phyloP scores from a whole-genome alignment of 495 filamentous ascomycete species.

The Aspergillus hancockii region DNA sequence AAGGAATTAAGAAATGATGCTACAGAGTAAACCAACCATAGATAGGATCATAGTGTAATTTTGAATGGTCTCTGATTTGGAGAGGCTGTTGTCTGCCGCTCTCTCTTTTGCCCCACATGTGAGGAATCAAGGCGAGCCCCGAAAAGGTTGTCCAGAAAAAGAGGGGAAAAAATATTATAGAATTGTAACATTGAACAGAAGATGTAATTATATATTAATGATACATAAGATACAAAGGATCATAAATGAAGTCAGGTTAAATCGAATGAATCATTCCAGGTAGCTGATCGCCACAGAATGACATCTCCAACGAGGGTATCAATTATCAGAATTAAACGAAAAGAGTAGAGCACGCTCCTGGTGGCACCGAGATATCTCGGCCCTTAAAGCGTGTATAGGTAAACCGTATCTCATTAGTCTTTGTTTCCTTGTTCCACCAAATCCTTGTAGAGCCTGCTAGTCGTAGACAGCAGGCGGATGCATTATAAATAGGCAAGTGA shows the following conservation, averaged over 20 bases:
- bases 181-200: constrained; percentile 14
- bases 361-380: background rate
- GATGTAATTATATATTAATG: constrained; percentile 2
- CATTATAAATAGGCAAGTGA: constrained; percentile 15
- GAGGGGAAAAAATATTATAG: constrained; percentile 1
- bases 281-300: background rate
- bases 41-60: too few species aligned
- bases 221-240: background rate
- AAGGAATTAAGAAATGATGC: too few species aligned
- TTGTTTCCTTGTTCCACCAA: background rate
- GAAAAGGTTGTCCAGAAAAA: background rate
- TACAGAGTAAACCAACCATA: too few species aligned
- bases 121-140: background rate
- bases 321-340: background rate
- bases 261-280: background rate
- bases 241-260: background rate
- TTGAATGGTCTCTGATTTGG: too few species aligned
- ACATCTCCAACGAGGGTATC: background rate
- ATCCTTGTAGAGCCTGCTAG: background rate
- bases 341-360: background rate
- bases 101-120: background rate
- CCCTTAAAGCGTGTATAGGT: background rate
- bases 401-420: constrained; percentile 2
- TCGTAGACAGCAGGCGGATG: constrained; percentile 12
- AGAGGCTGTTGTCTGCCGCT: too few species aligned